Evolutionary conservation across 2,329 filamentous ascomycete genomes (phyloP).

Genomic region (Corinectria fuckeliana): DNA sequence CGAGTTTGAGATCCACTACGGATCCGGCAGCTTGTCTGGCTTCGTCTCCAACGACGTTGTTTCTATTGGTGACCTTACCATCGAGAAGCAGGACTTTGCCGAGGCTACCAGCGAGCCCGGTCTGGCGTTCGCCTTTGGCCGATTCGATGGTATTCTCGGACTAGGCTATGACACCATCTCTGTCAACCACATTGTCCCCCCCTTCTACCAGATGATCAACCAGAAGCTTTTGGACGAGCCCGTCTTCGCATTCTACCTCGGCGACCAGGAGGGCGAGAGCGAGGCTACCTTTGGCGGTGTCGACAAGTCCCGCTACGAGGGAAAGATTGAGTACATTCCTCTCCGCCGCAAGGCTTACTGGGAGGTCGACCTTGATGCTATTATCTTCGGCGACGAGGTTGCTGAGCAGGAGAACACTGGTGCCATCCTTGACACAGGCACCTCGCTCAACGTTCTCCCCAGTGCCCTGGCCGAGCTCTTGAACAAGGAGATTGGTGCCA

Average conservation of each 20-base stretch:
- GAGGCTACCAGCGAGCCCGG: conserved; percentile 96
- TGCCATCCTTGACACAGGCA: conserved; percentile 97
- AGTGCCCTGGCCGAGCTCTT: conserved; percentile 90
- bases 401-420: conserved; percentile 94
- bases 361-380: conserved; percentile 96
- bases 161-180: conserved; percentile 95
- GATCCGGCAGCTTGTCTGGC: conserved; percentile 90
- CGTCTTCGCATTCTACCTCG: conserved; percentile 96
- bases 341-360: conserved; percentile 99
- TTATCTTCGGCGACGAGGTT: conserved; percentile 84
- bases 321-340: conserved; percentile 91
- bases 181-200: conserved; percentile 93
- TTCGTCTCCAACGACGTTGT: conserved; percentile 91
- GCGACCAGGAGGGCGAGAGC: conserved; percentile 74
- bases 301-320: conserved; percentile 79
- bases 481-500: conserved; percentile 97
- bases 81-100: conserved; percentile 92
- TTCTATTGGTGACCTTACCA: conserved; percentile 84
- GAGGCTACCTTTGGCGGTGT: conserved; percentile 91
- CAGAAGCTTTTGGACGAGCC: conserved; percentile 89
- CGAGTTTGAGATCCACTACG: conserved; percentile 91
- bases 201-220: conserved; percentile 95
- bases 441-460: conserved; percentile 95
- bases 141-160: conserved; percentile 96
- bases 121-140: conserved; percentile 95